A percentile compares a stretch with the other conserved stretches of the same genome.
Evolutionary conservation across 805 yeast species (phyloP).

Genomic region (Pichia exigua): DNA sequence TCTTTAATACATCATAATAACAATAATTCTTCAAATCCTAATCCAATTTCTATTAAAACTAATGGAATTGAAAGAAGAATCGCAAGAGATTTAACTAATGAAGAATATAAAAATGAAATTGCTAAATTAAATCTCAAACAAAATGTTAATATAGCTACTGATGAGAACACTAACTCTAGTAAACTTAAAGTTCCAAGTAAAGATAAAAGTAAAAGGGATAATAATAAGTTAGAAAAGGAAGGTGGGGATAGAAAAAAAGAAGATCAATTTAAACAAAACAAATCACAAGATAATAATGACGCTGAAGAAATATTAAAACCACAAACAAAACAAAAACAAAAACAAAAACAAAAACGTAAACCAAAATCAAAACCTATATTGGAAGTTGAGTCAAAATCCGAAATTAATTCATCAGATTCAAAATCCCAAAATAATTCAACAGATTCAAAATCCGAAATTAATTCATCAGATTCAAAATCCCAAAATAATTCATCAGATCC

Average conservation of each 20-base stretch:
- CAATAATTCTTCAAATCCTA: not conserved
- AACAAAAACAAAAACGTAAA: not conserved
- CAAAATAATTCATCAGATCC: not conserved
- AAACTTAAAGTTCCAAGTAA: not conserved
- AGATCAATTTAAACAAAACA: no score
- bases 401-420: not conserved
- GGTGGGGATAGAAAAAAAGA: not conserved
- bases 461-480: not conserved
- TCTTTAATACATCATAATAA: conserved; percentile 8
- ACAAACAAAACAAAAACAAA: not conserved
- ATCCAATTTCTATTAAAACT: not conserved
- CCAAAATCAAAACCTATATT: not conserved
- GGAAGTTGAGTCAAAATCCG: not conserved
- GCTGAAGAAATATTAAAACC: not conserved
- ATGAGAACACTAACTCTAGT: not conserved
- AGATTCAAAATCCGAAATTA: not conserved
- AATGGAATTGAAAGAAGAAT: conserved; percentile 5
- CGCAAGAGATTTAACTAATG: conserved; percentile 10
- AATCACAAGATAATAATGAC: not conserved
- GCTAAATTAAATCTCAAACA: not conserved
- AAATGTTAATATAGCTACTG: not conserved
- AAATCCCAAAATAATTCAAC: not conserved
- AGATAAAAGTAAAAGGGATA: not conserved
- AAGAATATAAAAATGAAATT: conserved; percentile 5
- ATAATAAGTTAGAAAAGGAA: not conserved